Evolutionary conservation across 2,329 filamentous ascomycete species (phyloP), one percentile per base, ranked within the genome.

Genomic region (Arthroderma uncinatum): DNA sequence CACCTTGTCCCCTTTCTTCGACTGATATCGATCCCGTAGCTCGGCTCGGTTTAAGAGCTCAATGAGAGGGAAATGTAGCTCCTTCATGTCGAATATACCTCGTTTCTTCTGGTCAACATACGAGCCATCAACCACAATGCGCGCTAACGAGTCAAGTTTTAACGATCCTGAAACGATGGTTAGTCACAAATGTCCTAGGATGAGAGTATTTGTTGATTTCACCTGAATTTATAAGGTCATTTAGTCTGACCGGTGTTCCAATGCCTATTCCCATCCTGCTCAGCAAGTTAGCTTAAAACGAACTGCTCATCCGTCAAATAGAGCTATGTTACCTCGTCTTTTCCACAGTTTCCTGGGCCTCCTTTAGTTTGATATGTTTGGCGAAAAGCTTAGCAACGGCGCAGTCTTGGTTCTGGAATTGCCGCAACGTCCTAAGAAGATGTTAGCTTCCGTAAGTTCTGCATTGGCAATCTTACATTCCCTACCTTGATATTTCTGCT

Each of bases 81-180:
- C 93, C 71, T 87, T 89, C 89, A 97, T 96, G 67, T 97, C 93
- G 70, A 95, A 82, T 62, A 98, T 82, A 0, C 90, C 89, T 50
- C 91, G 80, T 77, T 95, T 95, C 79, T 98, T 98, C 71, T 87
- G 83, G 72, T 98, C 92, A 62, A 96, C 87, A 68, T 95, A 86
- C 6, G 90, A 95, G 12, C 88, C 89, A 72, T 98, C 93, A 33
- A 97, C 80, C 7, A 97, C 82, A 34, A 98, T 81, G 48, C 88
- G 81, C 73, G 89, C 82, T 56, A 97, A 71, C 59, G 85, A 80
- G 34, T 82, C 79, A 33, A 87, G 71, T 25, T 83, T 87, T 47
- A 97, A 73, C 2, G 86, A 83, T 36, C 85, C 86, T 82, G 60
- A 48, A 16, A 12, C 44, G 37, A 71, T 59, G 64, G 59, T 61